Evolutionary conservation across 352 stramenopile species (phyloP).

Genomic region (Phytophthora europaea): DNA sequence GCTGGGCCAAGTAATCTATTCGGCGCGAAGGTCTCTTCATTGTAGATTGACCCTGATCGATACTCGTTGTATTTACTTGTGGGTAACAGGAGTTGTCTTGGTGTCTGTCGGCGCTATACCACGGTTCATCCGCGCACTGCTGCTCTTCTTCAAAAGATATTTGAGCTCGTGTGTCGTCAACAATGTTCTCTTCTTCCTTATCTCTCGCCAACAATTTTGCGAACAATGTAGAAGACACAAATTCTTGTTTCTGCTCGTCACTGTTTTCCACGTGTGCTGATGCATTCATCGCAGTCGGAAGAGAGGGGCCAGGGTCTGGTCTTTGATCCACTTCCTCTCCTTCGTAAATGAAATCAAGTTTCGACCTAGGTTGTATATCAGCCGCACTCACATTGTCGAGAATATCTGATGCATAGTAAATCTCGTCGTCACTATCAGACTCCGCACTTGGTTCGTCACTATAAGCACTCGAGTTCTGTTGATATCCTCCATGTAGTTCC

Average conservation of each 20-base stretch:
- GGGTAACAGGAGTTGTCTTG: background rate
- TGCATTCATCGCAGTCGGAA: background rate
- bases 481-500: background rate
- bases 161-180: background rate
- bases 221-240: constrained; percentile 15
- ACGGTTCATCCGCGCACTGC: background rate
- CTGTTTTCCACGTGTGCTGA: background rate
- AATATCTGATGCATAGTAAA: constrained; percentile 70
- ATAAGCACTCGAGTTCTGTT: background rate
- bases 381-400: constrained; percentile 18
- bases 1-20: constrained; percentile 60
- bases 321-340: constrained; percentile 10
- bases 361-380: constrained; percentile 40
- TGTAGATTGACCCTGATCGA: constrained; percentile 10
- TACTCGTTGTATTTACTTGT: background rate
- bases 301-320: background rate
- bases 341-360: constrained; percentile 36
- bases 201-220: constrained; percentile 22
- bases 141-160: background rate
- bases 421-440: constrained; percentile 41
- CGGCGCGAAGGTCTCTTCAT: constrained; percentile 32
- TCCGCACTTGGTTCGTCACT: constrained; percentile 9
- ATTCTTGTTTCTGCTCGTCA: constrained; percentile 9
- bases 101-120: background rate
- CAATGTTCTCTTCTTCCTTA: background rate